Base-by-base conservation (phyloP, 2,329 filamentous ascomycete species). In the Colletotrichum simmondsii region DNA sequence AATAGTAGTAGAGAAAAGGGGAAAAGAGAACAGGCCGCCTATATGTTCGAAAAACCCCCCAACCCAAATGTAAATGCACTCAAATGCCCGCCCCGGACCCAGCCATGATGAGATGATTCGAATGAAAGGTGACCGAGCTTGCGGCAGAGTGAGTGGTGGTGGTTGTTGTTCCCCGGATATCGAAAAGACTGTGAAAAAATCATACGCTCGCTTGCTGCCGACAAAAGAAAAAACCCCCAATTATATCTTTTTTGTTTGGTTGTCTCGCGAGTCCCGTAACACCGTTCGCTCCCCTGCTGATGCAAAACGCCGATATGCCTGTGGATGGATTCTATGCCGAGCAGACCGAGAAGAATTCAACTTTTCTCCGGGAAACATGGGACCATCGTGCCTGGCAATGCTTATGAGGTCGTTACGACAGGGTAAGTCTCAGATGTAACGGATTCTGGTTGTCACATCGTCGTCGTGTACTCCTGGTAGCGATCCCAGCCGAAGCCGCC, bases 401-500 rank as follows among this genome's bases (percentile, higher is more conserved):
- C 83, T 81, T 81, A 84, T 77, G 84, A 84, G 78, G 85, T 86
- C 76, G 86, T 87, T 77, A 85, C 85, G 80, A 83, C 83, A 77
- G 85, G 84, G 79, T 85, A 85, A 79, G 82, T 83, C 79, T 85
- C 82, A 79, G 81, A 83, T 80, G 84, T 81, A 80, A 81, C 82
- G 75, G 84, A 80, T 81, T 84, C 79, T 90, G 88, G 84, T 90
- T 90, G 88, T 94, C 93, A 98, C 87, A 97, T 97, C 76, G 93
- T 95, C 75, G 94, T 92, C 77, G 94, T 89, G 82, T 95, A 97
- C 83, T 96, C 94, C 80, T 94, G 93, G 81, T 93, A 95, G 77
- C 93, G 89, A 82, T 94, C 94, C 94, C 95, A 98, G 77, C 93
- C 94, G 81, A 97, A 97, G 76, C 92, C 89, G 77, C 90, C 89